Evolutionary conservation across 129 eudicot species (phyloP), one percentile per base, ranked within the genome.

Genomic region (Artemisia argyi): DNA sequence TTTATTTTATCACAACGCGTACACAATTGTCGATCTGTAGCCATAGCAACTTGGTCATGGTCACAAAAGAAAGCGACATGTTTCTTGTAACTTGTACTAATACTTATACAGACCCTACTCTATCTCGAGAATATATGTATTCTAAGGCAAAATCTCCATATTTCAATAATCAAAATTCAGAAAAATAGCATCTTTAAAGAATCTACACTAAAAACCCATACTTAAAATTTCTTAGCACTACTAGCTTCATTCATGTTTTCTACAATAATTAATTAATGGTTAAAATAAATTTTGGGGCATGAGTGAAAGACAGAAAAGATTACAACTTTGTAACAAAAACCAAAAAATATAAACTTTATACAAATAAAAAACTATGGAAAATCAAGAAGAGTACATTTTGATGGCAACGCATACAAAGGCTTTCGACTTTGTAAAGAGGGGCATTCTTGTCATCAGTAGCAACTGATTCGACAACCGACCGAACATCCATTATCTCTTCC

Each of bases 351-450:
- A 53, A 10, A 1, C 22, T 54, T 2, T 53, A 54, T 18, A 55
- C 12, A 56, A 56, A 12, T 56, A 56, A 56, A 11, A 56, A 56
- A 24, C 44, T 63, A 16, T 4, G 9, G 7, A 61, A 26, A 61
- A 12, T 10, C 28, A 35, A 5, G 22, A 20, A 44, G 58, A 19
- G 24, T 87, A 91, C 97, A 65, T 91, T 91, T 35, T 91, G 68
- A 19, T 82, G 74, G 82, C 97, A 91, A 44, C 97, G 90, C 97
- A 91, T 91, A 73, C 97, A 91, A 66, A 91, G 96, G 77, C 97
- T 91, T 74, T 91, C 96, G 66, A 88, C 65, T 46, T 76, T 74
- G 81, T 91, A 88, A 3, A 88, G 82, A 58, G 97, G 93, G 42
- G 87, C 78, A 58, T 79, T 86, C 32, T 80, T 91, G 5, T 76